Conservation (phyloP, 2,329 filamentous ascomycete species). For the Lomentospora prolificans region DNA sequence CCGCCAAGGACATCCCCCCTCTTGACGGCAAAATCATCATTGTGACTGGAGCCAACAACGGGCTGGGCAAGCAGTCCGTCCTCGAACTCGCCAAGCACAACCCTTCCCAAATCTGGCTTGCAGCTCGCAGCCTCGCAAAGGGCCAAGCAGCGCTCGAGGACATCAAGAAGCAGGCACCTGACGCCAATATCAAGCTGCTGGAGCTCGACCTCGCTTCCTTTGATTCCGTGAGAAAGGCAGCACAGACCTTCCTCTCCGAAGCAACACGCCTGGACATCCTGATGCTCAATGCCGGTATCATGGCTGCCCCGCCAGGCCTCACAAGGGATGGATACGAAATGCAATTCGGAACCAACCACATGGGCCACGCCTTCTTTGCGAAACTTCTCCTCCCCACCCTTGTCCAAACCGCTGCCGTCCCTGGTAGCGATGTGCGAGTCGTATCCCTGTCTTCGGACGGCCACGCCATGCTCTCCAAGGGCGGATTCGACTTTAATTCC, state of each 20-base stretch:
- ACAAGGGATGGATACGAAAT: slow-evolving; percentile 38
- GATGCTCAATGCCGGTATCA: slow-evolving; percentile 33
- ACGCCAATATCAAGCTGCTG: slow-evolving; percentile 20
- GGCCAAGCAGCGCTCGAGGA: slow-evolving; percentile 25
- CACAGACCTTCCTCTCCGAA: slow-evolving; percentile 23
- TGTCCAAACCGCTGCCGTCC: slow-evolving; percentile 16
- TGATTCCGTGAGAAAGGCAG: slow-evolving; percentile 29
- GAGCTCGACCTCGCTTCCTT: slow-evolving; percentile 35
- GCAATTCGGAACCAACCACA: slow-evolving; percentile 39
- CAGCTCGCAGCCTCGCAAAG: slow-evolving; percentile 25
- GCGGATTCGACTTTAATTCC: slow-evolving; percentile 20
- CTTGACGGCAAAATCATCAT: slow-evolving; percentile 39
- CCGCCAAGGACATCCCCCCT: slow-evolving; percentile 31
- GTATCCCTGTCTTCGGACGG: slow-evolving; percentile 19
- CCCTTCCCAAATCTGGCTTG: slow-evolving; percentile 15
- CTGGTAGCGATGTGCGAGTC: slow-evolving; percentile 19
- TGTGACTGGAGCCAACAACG: slow-evolving; percentile 38
- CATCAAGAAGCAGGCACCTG: slow-evolving; percentile 18
- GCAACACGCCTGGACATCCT: slow-evolving; percentile 30
- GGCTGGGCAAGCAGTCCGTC: slow-evolving; percentile 19
- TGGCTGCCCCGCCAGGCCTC: slow-evolving; percentile 23
- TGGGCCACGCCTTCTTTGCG: slow-evolving; percentile 35
- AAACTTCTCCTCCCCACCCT: slow-evolving; percentile 24
- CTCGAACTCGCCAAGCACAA: slow-evolving; percentile 14
- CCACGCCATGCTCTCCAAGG: slow-evolving; percentile 14